Evolutionary conservation across 129 eudicot genomes (phyloP), one percentile per base, ranked within the genome.

Genomic region (Chrysanthemum lavandulifolium): DNA sequence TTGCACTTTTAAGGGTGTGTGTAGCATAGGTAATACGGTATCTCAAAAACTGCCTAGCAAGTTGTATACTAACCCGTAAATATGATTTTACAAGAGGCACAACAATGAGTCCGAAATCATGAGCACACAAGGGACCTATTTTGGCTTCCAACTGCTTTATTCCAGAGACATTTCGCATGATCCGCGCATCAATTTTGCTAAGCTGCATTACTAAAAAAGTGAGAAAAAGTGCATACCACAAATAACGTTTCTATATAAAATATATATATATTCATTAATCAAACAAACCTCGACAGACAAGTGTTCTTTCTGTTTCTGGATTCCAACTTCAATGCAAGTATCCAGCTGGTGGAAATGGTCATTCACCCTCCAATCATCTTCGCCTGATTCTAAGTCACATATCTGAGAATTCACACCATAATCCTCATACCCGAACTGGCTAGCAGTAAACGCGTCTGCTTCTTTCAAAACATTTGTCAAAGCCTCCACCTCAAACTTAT

Each of bases 231-330:
- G 43, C 77, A 66, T 69, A 66, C 29, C 52, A 78, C 13, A 16
- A 63, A 73, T 53, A 74, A 9, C 43, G 16, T n/a, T 47, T 63
- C 11, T 3, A 43, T 73, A 76, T 73, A 23, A 91, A 67, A 65
- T 89, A 53, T 23, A 61, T n/a, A n/a, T 49, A 63, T 49, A 18
- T 23, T 63, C 14, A 79, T 61, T n/a, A 29, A 47, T 21, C 69
- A 40, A 61, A 80, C 88, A 54, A 82, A 95, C 99, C 96, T 95
- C 99, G 53, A 66, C 53, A 64, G 91, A 82, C 23, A 84, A 73
- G 15, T 84, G 89, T 51, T 95, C 96, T 75, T 88, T 95, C 86
- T 83, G 97, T 78, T 93, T 88, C 81, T 88, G 99, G 65, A 95
- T 82, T 70, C 91, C 86, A 73, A 77, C 83, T 80, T 84, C 91